These are phyloP conservation scores for Aspergillus udagawae DNA, from an alignment of 2,329 filamentous ascomycete species.

Conservation along the genomic window DNA sequence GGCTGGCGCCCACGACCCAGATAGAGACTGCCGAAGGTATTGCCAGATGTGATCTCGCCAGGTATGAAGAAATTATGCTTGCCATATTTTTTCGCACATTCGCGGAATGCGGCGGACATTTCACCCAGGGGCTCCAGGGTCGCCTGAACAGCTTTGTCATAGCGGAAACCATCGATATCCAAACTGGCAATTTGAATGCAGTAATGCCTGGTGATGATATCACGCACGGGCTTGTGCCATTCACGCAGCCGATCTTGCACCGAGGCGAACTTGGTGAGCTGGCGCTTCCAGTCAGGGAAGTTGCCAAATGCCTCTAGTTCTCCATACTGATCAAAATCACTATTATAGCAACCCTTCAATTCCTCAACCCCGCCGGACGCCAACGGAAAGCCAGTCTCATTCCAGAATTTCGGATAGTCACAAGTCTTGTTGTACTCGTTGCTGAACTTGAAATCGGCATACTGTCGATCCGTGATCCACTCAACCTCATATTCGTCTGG, in stretches of 20 bases:
- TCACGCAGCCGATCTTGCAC: constrained; percentile 64
- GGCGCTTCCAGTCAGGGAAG: constrained; percentile 58
- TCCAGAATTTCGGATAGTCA: constrained; percentile 59
- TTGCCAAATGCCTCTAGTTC: constrained; percentile 62
- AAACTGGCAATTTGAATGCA: constrained; percentile 59
- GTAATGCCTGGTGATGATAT: constrained; percentile 57
- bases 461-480: constrained; percentile 52
- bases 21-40: constrained; percentile 57
- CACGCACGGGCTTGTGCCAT: constrained; percentile 56
- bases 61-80: constrained; percentile 62
- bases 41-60: constrained; percentile 60
- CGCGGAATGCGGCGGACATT: constrained; percentile 53
- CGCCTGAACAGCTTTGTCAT: constrained; percentile 62
- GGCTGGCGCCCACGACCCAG: constrained; percentile 59
- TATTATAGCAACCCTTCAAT: constrained; percentile 55
- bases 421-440: constrained; percentile 52
- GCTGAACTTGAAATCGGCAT: constrained; percentile 54
- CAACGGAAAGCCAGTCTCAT: constrained; percentile 52
- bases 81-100: constrained; percentile 52
- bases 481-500: constrained; percentile 53
- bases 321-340: constrained; percentile 62
- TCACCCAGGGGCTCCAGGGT: constrained; percentile 58
- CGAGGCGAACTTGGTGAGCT: constrained; percentile 61
- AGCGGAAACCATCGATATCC: constrained; percentile 63
- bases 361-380: constrained; percentile 37